Base-by-base conservation (phyloP, 2,329 filamentous ascomycete genomes). In the Erysiphe pulchra region DNA sequence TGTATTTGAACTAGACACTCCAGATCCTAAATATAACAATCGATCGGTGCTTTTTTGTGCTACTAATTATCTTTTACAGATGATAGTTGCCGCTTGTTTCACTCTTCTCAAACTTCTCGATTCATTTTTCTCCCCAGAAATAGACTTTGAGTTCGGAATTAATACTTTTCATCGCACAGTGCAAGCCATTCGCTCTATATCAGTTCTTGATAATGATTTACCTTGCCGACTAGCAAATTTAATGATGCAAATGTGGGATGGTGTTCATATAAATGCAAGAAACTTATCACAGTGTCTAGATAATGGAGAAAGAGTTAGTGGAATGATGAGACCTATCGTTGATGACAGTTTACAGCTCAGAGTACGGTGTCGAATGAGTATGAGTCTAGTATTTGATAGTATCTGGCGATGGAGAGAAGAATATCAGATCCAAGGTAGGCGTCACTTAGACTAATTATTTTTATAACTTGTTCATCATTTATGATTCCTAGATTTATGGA, bases 241-340 rank as follows among this genome's bases (percentile, higher is more conserved):
- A n/a, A 79, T 87, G 67, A 80, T 82, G 6, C 82, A 87, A 61
- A 78, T 90, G 60, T 90, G 80, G 80, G 82, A 84, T 53, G 77
- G 51, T 62, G 62, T 51, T 61, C 62, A 53, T 46, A 53, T 57
- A 16, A 56, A 56, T 44, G 50, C 50, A 43, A 54, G 53, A 17
- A 53, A 49, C 18, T 65, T 66, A 41, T 54, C 63, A 34, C 66
- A 66, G 48, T 63, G 65, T 40, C 63, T 51, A 46, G 33, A 20
- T 2, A 62, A 65, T 39, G 60, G 66, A 34, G 65, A 48, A 46
- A 24, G 42, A 14, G 18, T 36, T 16, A 28, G 1, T 17, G 44
- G 46, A 18, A 51, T 55, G 28, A 33, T 36, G 9, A 45, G 45
- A 46, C 49, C 55, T 37, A 42, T 59, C 30, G 53, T 78, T 38